Percentiles rank a stretch among this genome's conserved stretches.
Conservation (phyloP, 176 grass and related monocot genomes). For the Lolium rigidum region DNA sequence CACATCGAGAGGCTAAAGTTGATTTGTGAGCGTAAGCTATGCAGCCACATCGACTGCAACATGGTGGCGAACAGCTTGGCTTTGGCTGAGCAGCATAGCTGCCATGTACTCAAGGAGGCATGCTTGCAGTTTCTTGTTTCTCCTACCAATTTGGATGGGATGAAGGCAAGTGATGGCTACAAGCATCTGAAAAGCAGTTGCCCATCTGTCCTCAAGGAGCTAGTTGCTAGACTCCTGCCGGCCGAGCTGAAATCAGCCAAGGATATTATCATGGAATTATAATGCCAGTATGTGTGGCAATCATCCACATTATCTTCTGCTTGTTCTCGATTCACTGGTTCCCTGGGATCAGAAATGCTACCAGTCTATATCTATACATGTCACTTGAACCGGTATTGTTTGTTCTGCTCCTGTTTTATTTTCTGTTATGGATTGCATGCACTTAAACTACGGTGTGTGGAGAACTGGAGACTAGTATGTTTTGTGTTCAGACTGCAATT, state of each 20-base stretch:
- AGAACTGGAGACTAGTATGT: background rate
- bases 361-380: background rate
- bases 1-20: background rate
- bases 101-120: background rate
- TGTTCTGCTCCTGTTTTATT: background rate
- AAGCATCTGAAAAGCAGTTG: background rate
- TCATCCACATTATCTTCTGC: background rate
- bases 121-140: background rate
- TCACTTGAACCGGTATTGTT: background rate
- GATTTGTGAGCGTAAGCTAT: background rate
- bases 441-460: background rate
- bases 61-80: constrained; percentile 3
- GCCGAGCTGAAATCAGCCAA: background rate
- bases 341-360: background rate
- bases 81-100: background rate
- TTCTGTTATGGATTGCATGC: background rate
- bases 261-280: constrained; percentile 8
- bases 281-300: background rate
- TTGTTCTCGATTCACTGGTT: background rate
- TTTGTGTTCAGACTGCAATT: background rate
- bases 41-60: background rate
- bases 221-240: background rate
- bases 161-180: background rate
- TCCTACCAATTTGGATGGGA: background rate
- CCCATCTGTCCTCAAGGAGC: background rate